Base-by-base conservation (phyloP, 805 yeast genomes). In the Metschnikowia baotianmanensis region DNA sequence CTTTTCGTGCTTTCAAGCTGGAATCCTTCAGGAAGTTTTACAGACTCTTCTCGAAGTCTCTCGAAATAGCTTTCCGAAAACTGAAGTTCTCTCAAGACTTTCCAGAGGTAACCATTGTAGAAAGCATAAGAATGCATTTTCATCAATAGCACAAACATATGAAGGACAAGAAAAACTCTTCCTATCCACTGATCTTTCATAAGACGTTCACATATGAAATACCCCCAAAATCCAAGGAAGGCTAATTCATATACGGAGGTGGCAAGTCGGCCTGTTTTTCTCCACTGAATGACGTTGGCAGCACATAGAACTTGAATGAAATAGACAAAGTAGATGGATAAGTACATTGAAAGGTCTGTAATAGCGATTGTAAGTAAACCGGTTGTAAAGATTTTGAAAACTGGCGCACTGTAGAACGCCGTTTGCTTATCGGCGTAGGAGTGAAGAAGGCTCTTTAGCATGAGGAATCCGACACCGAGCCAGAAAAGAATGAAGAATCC, bases 121-220 rank as follows among this genome's bases (percentile, higher is more conserved):
- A 86, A 89, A 2, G 87, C 87, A 59, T 82, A 93, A 2, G 98
- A 89, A 61, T 93, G 98, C 80, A 84, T 83, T 59, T 93, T 93
- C 99, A 93, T 93, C 52, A 95, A 59, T 49, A 89, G 69, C 2
- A 93, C 98, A 35, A 88, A 69, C 9, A 89, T 78, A 58, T 93
- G 99, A 37, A 93, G 67, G 45, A 87, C 76, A 47, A 93, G 64
- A 55, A 87, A 93, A 31, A 90, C 90, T 56, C 82, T 81, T 2
- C 88, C 96, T 36, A 90, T 85, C 99, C 99, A 93, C 10, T 95
- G 88, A 53, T 76, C 85, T 29, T 72, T 66, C 58, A 67, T 61
- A 34, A 58, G 57, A 5, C 43, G 34, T 21, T 57, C 56, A 31
- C 82, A 78, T 4, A 93, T 78, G 54, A 78, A 69, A 48, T 68